Percentiles rank a stretch among this genome's conserved stretches.
These are phyloP conservation scores for Chalciporus chontae DNA, from an alignment of 768 basidiomycete species.

Conservation along the genomic window DNA sequence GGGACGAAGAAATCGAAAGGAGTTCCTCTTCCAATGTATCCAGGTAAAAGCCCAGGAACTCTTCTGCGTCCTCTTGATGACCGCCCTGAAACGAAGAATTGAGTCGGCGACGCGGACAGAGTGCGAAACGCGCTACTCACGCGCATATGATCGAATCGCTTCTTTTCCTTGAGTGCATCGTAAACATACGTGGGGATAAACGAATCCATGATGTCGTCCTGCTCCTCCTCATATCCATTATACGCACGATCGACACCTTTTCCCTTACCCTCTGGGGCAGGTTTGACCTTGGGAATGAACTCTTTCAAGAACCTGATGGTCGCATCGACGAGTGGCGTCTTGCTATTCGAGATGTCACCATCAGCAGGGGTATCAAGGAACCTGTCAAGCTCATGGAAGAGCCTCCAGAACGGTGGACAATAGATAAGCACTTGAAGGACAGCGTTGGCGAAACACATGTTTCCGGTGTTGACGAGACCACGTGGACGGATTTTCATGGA, in stretches of 20 bases:
- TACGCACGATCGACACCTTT: constrained; percentile 37
- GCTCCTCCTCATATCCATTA: constrained; percentile 35
- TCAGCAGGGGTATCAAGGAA: constrained; percentile 36
- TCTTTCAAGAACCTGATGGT: constrained; percentile 75
- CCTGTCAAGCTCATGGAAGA: constrained; percentile 71
- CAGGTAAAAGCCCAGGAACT: constrained; percentile 96
- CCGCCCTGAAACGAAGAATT: constrained; percentile 52
- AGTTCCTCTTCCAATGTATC: constrained; percentile 95
- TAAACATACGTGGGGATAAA: constrained; percentile 87
- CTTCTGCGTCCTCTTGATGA: constrained; percentile 97
- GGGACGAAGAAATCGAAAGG: constrained; percentile 55
- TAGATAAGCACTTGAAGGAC: constrained; percentile 90
- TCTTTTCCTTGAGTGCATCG: constrained; percentile 90
- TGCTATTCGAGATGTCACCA: constrained; percentile 25
- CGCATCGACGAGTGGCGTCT: constrained; percentile 62
- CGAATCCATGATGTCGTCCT: constrained; percentile 53
- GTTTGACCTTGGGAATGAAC: constrained; percentile 42
- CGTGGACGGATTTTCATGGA: constrained; percentile 52
- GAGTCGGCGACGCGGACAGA: too few relatives aligned
- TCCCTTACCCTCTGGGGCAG: constrained; percentile 31
- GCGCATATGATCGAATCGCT: constrained; percentile 90
- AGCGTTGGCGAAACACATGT: constrained; percentile 97
- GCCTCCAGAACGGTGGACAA: constrained; percentile 77
- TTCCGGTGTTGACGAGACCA: constrained; percentile 90
- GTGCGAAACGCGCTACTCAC: constrained; percentile 42